These are phyloP conservation scores for Penicillium thymicola DNA, from an alignment of 2,329 filamentous ascomycete genomes.

Conservation along the genomic window DNA sequence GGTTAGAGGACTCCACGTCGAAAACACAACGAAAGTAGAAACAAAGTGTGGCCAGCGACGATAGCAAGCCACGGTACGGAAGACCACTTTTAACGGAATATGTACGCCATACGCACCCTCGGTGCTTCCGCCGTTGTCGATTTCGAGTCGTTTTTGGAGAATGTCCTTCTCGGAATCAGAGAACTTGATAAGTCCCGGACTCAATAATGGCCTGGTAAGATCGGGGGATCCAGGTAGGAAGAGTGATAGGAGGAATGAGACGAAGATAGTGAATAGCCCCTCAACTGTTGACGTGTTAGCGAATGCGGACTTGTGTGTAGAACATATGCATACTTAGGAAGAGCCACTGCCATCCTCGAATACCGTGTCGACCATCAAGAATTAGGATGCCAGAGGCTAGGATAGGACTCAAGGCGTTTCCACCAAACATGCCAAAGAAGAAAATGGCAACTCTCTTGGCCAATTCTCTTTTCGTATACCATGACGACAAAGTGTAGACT, in stretches of 20 bases:
- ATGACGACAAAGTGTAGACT: neutral
- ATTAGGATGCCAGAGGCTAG: neutral
- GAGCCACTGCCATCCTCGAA: neutral
- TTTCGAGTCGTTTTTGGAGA: neutral
- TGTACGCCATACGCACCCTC: neutral
- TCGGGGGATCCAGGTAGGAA: neutral
- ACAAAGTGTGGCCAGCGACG: neutral
- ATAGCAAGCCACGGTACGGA: neutral
- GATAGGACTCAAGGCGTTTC: neutral
- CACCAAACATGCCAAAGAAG: constrained; percentile 2
- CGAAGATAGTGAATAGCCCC: neutral
- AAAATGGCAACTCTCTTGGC: neutral
- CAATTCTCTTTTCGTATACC: constrained; percentile 1
- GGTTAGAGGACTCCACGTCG: neutral
- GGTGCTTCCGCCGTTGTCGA: neutral
- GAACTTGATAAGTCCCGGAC: neutral
- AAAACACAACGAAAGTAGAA: neutral
- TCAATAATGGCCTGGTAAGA: neutral
- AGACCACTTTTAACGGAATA: neutral
- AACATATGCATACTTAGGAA: neutral
- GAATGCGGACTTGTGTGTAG: neutral
- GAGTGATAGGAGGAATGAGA: neutral
- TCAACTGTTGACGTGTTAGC: neutral
- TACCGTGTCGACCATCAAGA: neutral
- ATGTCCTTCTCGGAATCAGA: neutral